phyloP scores from a whole-genome alignment of 2,329 filamentous ascomycete genomes.

The Neoascochyta sp. region DNA sequence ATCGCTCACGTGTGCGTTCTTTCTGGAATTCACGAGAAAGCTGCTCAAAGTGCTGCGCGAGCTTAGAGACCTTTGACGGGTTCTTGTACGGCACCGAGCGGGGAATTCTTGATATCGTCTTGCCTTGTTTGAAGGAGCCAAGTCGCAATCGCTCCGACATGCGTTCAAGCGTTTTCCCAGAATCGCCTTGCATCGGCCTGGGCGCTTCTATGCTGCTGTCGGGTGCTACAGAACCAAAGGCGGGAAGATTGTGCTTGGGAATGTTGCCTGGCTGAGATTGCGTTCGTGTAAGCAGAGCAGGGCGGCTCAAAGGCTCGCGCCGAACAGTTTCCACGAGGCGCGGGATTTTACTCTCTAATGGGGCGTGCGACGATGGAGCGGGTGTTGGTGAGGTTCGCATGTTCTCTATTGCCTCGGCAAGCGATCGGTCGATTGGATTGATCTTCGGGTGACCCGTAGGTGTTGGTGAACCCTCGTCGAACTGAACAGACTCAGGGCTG shows the following conservation, averaged over 20 bases:
- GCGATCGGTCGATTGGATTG: conserved; percentile 33
- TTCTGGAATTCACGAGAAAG: conserved; percentile 95
- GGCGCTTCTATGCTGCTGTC: conserved; percentile 16
- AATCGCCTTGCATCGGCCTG: conserved; percentile 32
- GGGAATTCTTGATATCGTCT: conserved; percentile 68
- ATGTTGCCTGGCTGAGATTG: conserved; percentile 37
- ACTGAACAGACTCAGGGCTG: conserved; percentile 13
- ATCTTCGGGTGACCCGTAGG: conserved; percentile 28
- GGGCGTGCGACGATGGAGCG: conserved; percentile 10
- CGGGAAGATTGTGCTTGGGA: conserved; percentile 18
- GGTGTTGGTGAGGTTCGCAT: conserved; percentile 30
- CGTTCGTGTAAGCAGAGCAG: conserved; percentile 26
- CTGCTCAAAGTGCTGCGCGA: conserved; percentile 95
- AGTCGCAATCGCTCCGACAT: conserved; percentile 70
- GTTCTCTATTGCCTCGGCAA: conserved; percentile 35
- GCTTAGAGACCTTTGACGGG: conserved; percentile 77
- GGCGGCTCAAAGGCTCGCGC: conserved; percentile 28
- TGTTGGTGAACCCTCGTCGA: conserved; percentile 28
- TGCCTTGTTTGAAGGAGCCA: conserved; percentile 58
- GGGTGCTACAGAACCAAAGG: conserved; percentile 14
- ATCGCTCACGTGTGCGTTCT: conserved; percentile 81
- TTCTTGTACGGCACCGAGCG: conserved; percentile 71
- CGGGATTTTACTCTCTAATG: conserved; percentile 39
- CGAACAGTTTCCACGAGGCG: conserved; percentile 35
- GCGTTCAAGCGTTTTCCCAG: conserved; percentile 57